Evolutionary conservation across 2,329 filamentous ascomycete genomes (phyloP).

Genomic region (Epichloe aotearoae): DNA sequence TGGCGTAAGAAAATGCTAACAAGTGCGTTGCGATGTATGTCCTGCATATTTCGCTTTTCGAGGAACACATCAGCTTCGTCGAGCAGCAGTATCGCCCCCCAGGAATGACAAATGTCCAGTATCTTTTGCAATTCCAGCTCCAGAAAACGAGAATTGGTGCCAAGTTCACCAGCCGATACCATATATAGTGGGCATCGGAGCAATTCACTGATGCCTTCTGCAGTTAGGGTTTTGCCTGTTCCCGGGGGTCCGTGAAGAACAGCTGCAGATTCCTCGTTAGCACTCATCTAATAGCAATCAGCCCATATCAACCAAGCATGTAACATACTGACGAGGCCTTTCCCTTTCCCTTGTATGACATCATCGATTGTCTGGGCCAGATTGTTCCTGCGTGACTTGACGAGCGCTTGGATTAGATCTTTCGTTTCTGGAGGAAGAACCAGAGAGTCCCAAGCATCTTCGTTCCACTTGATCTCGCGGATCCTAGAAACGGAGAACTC

Average conservation of each 20-base stretch:
- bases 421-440: conserved; percentile 53
- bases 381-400: conserved; percentile 74
- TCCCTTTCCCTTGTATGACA: conserved; percentile 72
- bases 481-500: conserved; percentile 74
- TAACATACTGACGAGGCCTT: conserved; percentile 55
- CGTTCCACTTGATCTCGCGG: conserved; percentile 73
- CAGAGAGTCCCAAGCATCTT: conserved; percentile 67
- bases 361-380: conserved; percentile 73
- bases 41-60: conserved; percentile 69
- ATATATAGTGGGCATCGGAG: conserved; percentile 73
- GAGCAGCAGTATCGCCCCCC: conserved; percentile 69
- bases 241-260: conserved; percentile 78
- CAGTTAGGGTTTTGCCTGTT: conserved; percentile 79
- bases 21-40: conserved; percentile 73
- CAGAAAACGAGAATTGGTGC: conserved; percentile 60
- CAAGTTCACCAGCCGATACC: conserved; percentile 70
- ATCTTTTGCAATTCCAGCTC: conserved; percentile 69
- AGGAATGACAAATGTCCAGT: conserved; percentile 71
- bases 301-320: background rate
- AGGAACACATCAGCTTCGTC: conserved; percentile 81
- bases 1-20: conserved; percentile 79
- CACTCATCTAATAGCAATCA: background rate
- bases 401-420: conserved; percentile 59
- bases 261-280: conserved; percentile 18
- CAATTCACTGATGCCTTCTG: conserved; percentile 73